These are phyloP conservation scores for Globomyces pollinis-pini DNA, from an alignment of 192 early-diverging fungal species.

Conservation along the genomic window DNA sequence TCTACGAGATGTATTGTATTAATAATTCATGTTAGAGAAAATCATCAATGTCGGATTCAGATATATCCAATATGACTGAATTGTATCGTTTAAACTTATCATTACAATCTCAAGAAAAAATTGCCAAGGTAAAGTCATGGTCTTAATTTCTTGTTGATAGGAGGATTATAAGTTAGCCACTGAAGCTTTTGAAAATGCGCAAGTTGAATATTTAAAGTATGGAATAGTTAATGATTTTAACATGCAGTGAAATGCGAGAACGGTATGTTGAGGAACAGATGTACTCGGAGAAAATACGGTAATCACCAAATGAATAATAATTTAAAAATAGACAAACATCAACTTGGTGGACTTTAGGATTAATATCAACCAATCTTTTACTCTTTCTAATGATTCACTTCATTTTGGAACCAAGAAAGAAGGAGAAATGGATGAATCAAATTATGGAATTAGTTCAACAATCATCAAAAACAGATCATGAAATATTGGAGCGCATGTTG, in stretches of 20 bases:
- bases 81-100: conserved; percentile 30
- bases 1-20: conserved; percentile 21
- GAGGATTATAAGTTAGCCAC: conserved; percentile 23
- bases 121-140: conserved; percentile 24
- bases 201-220: conserved; percentile 28
- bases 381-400: conserved; percentile 33
- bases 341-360: conserved; percentile 42
- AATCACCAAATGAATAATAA: too few species aligned
- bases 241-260: conserved; percentile 27
- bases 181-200: conserved; percentile 28
- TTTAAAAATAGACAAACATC: too few species aligned
- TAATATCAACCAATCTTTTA: conserved; percentile 35
- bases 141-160: too few species aligned
- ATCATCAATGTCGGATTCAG: conserved; percentile 30
- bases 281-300: conserved; percentile 46
- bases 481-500: not conserved
- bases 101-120: conserved; percentile 32
- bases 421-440: conserved; percentile 17
- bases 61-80: conserved; percentile 34
- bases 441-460: conserved; percentile 26
- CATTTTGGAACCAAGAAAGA: conserved; percentile 34
- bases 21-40: conserved; percentile 20
- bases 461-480: conserved; percentile 4
- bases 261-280: conserved; percentile 50
- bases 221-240: too few species aligned